phyloP scores from a whole-genome alignment of 2,329 filamentous ascomycete species.

The Myotisia sp. region DNA sequence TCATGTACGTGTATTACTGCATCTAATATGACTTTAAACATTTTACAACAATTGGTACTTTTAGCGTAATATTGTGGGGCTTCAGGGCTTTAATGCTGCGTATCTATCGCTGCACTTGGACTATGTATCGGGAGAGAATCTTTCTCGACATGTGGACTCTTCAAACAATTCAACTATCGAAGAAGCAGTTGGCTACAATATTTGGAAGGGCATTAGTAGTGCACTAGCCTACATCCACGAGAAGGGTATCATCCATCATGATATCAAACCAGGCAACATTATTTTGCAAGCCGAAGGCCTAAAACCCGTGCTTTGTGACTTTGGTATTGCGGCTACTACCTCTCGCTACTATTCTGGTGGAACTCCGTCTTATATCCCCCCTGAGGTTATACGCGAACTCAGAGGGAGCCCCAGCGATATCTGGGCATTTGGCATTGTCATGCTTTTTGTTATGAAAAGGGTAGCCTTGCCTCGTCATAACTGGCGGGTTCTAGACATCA shows the following conservation, averaged over 20 bases:
- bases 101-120: not conserved
- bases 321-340: conserved; percentile 45
- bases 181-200: not conserved
- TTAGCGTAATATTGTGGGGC: conserved; percentile 2
- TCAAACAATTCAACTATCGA: conserved; percentile 1
- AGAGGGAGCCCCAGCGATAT: conserved; percentile 2
- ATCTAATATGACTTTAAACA: not conserved
- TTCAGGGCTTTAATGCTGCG: not conserved
- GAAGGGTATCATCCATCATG: conserved; percentile 95
- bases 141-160: conserved; percentile 3
- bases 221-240: conserved; percentile 98
- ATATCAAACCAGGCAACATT: conserved; percentile 98
- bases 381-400: not conserved
- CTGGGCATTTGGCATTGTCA: conserved; percentile 2
- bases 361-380: not conserved
- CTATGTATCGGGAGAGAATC: conserved; percentile 1
- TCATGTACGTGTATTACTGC: conserved; percentile 1
- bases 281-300: conserved; percentile 70
- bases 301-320: conserved; percentile 89
- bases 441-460: conserved; percentile 1
- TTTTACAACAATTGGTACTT: not conserved
- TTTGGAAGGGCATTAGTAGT: conserved; percentile 23
- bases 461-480: not conserved
- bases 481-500: conserved; percentile 1
- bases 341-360: conserved; percentile 1